Base-by-base conservation (phyloP, 2,329 filamentous ascomycete genomes). In the Plectosphaerella cucumerina region DNA sequence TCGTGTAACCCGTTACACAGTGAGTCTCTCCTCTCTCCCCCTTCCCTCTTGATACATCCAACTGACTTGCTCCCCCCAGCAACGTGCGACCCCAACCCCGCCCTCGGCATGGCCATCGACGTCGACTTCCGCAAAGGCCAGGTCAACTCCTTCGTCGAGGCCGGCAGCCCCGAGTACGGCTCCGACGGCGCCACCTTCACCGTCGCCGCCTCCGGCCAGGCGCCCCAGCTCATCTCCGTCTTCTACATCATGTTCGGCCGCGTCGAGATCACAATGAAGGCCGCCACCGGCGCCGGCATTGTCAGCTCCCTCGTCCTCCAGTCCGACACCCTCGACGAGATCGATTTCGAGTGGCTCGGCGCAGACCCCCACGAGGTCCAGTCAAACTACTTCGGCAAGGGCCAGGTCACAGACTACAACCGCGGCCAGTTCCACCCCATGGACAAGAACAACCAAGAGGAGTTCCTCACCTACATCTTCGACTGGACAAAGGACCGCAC, bases 211-310 rank as follows among this genome's bases (percentile, higher is more conserved):
- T 78, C 85, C 47, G 92, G 93, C 51, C 90, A 99, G 65, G 82
- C 90, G 3, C 94, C 94, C 0, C 87, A 93, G 67, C 82, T 99
- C 54, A 80, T 81, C 57, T 96, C 91, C 54, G 83, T 94, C 62
- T 97, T 96, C 82, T 97, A 97, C 77, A 96, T 99, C 74, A 97
- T 99, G 94, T 99, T 97, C 67, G 94, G 94, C 59, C 88, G 86
- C 56, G 89, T 97, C 64, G 88, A 96, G 58, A 82, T 92, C 59
- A 86, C 83, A 31, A 80, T 97, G 75, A 92, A 93, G 71, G 85
- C 90, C 22, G 91, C 94, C 10, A 86, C 91, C 0, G 94, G 94
- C 8, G 85, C 82, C 10, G 94, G 94, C 53, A 97, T 99, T 61
- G 92, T 99, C 58, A 96, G 90, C 68, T 94, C 90, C 44, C 80